Conservation (phyloP, 2,329 filamentous ascomycete genomes). For the Graphilbum fragrans region DNA sequence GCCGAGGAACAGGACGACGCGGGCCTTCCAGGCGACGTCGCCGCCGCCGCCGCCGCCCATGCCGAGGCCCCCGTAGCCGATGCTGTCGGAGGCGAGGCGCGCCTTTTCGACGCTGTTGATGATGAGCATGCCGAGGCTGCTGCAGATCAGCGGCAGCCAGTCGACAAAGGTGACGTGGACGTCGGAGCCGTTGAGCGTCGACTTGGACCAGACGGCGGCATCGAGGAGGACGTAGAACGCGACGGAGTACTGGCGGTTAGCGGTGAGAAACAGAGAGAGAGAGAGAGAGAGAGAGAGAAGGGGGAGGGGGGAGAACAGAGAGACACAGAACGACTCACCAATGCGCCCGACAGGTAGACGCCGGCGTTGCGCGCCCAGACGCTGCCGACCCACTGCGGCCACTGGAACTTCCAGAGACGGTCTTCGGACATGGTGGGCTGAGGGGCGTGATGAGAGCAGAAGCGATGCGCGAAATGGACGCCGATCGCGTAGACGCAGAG, state of each 20-base stretch:
- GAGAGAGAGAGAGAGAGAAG: not conserved
- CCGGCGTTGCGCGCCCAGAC: constrained; percentile 51
- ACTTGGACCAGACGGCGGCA: constrained; percentile 55
- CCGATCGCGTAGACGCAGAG: no score
- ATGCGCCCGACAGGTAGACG: constrained; percentile 48
- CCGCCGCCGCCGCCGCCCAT: constrained; percentile 16
- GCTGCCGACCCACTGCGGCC: constrained; percentile 56
- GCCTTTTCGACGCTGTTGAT: constrained; percentile 60
- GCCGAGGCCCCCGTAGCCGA: constrained; percentile 35
- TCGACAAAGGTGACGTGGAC: constrained; percentile 55
- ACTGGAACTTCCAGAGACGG: constrained; percentile 54
- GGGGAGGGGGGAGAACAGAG: not conserved
- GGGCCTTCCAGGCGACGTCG: constrained; percentile 56
- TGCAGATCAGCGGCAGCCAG: constrained; percentile 59
- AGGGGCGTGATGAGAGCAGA: no score
- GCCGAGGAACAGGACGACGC: constrained; percentile 54
- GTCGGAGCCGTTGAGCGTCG: constrained; percentile 43
- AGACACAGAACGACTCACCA: constrained; percentile 33
- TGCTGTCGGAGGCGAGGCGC: constrained; percentile 49
- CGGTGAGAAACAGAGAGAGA: not conserved
- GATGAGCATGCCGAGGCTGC: constrained; percentile 55
- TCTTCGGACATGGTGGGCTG: constrained; percentile 34
- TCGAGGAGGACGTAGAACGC: constrained; percentile 60
- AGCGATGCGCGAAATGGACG: constrained; percentile 6
- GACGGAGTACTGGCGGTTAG: constrained; percentile 44